Conservation (phyloP, 1,139 yeast species). For the Geotrichum europaeum region DNA sequence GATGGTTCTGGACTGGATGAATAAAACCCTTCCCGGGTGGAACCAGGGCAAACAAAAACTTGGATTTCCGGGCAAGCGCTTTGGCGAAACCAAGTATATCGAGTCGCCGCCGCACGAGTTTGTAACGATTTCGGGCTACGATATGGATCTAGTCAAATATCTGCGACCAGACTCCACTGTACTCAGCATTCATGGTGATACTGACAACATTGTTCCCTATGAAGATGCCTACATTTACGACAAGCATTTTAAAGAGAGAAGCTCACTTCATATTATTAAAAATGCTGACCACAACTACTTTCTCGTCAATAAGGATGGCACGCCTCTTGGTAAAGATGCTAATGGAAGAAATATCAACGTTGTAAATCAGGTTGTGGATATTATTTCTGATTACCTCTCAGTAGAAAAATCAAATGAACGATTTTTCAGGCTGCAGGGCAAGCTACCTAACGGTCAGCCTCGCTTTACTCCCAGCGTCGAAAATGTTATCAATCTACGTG, state of each 20-base stretch:
- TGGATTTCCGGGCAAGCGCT: constrained; percentile 38
- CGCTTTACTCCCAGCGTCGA: constrained; percentile 9
- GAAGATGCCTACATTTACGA: constrained; percentile 57
- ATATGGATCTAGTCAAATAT: constrained; percentile 40
- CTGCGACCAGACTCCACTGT: constrained; percentile 47
- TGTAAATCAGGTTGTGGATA: constrained; percentile 49
- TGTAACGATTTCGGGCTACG: constrained; percentile 46
- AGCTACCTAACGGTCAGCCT: constrained; percentile 6
- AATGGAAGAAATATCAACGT: constrained; percentile 48
- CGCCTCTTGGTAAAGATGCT: constrained; percentile 16
- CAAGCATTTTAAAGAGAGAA: constrained; percentile 51
- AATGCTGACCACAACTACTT: constrained; percentile 77
- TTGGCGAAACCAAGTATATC: constrained; percentile 43
- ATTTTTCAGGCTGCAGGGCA: constrained; percentile 38
- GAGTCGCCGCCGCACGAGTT: constrained; percentile 51
- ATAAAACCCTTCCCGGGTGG: constrained; percentile 36
- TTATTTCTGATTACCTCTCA: constrained; percentile 48
- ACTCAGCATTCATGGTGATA: constrained; percentile 63
- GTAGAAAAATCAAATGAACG: constrained; percentile 48
- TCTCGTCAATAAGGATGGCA: not conserved
- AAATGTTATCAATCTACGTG: constrained; percentile 71
- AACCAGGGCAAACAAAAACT: constrained; percentile 36
- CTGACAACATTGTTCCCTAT: constrained; percentile 60
- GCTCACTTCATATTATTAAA: constrained; percentile 52
- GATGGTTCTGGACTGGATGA: constrained; percentile 35